Base-by-base conservation (phyloP, 371 early-diverging fungal species). In the Aphelidium insulamus region DNA sequence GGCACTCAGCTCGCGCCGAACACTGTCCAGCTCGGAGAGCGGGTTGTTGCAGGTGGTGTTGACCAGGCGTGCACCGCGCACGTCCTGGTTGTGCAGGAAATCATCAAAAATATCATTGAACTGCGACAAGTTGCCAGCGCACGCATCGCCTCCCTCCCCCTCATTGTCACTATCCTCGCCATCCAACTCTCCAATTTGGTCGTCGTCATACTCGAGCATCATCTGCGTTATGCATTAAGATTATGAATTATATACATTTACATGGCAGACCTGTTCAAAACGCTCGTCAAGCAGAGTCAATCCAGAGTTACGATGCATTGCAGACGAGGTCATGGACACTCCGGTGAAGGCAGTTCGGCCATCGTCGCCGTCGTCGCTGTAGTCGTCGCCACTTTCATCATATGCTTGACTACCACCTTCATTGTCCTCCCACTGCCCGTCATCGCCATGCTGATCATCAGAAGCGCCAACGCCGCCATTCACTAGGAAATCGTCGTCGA, bases 231-330 rank as follows among this genome's bases (percentile, higher is more conserved):
- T 72, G 69, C 39, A 77, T 54, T 57, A 55, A 34, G n/a, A 21
- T 22, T 20, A 11, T 12, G 19, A 18, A 27, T 10, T 12, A 21
- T 30, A n/a, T 18, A 21, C n/a, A 14, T 21, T 15, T 15, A 17
- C 16, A 21, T 23, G n/a, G 14, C 33, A 37, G 29, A 72, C 59
- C 46, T 66, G 57, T 43, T 92, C 94, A 51, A 87, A 92, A 34
- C 76, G 76, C 39, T 87, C 86, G 57, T 92, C 94, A 33, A 92
- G 46, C 16, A 82, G 52, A 4, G 76, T 73, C 30, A 90, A 59
- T 41, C 80, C 71, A 21, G 69, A 62, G 47, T 84, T 88, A 49
- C 92, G 74, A 52, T 72, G 79, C 81, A 88, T 77, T 28, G 75
- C 69, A 4, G 87, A 83, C 10, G 88, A 84, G 1, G 87, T 69